A percentile compares a stretch with the other conserved stretches of the same genome.
phyloP scores from a whole-genome alignment of 805 yeast species.

The Candida maesae region DNA sequence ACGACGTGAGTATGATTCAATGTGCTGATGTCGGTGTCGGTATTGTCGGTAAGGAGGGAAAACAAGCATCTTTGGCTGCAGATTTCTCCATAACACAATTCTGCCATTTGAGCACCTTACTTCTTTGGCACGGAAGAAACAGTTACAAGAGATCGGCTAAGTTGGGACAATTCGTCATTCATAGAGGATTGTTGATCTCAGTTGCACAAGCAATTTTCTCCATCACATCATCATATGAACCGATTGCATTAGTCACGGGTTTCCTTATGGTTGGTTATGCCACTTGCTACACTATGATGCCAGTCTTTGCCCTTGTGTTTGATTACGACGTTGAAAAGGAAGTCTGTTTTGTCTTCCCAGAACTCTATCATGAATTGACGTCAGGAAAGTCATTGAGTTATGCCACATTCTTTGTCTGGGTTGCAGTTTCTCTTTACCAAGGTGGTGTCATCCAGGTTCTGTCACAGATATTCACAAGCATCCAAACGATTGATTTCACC shows the following conservation, averaged over 20 bases:
- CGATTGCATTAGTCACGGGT: slow-evolving; percentile 91
- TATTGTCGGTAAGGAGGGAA: slow-evolving; percentile 97
- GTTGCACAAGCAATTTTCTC: slow-evolving; percentile 95
- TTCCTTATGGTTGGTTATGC: slow-evolving; percentile 99
- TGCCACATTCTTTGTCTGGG: slow-evolving; percentile 89
- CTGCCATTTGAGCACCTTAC: slow-evolving; percentile 77
- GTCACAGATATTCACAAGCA: slow-evolving; percentile 72
- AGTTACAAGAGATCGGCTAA: slow-evolving; percentile 95
- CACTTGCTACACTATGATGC: slow-evolving; percentile 96
- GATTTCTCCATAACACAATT: slow-evolving; percentile 94
- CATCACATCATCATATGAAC: slow-evolving; percentile 82
- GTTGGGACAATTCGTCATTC: slow-evolving; percentile 92
- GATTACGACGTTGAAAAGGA: slow-evolving; percentile 91
- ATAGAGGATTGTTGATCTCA: slow-evolving; percentile 89
- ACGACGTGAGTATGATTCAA: slow-evolving; percentile 98
- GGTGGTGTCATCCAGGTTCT: slow-evolving; percentile 82
- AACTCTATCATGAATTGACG: slow-evolving; percentile 86
- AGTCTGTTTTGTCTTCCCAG: slow-evolving; percentile 88
- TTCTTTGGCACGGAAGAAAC: slow-evolving; percentile 98
- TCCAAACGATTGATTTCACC: slow-evolving; percentile 49
- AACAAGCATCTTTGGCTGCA: slow-evolving; percentile 95
- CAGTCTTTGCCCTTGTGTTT: slow-evolving; percentile 88
- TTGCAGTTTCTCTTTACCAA: slow-evolving; percentile 82
- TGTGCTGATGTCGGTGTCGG: slow-evolving; percentile 99
- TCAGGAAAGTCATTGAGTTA: slow-evolving; percentile 84